Percentiles rank a stretch among this genome's conserved stretches.
These are phyloP conservation scores for Straminergon stramineum DNA, from an alignment of 225 moss, liverwort and hornwort species.

Conservation along the genomic window DNA sequence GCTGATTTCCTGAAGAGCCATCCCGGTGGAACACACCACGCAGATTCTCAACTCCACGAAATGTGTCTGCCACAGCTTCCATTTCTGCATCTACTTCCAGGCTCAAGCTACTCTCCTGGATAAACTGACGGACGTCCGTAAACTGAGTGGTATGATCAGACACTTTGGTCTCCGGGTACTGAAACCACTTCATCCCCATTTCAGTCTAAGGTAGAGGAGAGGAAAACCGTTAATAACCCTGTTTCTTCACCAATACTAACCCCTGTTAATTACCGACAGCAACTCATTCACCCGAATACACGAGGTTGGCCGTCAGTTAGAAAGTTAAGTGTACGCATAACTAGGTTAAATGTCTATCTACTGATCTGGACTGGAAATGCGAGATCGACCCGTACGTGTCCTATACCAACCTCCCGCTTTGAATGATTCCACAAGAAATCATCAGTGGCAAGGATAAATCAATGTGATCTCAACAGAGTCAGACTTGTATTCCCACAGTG, in stretches of 20 bases:
- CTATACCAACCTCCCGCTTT: background rate
- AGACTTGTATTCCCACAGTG: background rate
- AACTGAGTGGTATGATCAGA: background rate
- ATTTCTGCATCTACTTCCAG: conserved; percentile 18
- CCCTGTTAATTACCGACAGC: background rate
- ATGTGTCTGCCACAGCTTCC: conserved; percentile 16
- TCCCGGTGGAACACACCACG: conserved; percentile 17
- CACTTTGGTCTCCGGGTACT: conserved; percentile 1
- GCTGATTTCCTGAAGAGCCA: background rate
- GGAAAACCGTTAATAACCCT: background rate
- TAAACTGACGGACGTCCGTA: conserved; percentile 10
- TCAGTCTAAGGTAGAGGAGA: background rate
- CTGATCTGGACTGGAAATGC: background rate
- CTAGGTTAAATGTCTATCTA: no score
- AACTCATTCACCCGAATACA: background rate
- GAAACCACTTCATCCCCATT: conserved; percentile 21
- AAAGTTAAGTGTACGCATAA: background rate
- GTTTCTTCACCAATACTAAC: background rate
- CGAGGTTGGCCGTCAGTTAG: no score
- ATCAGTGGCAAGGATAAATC: background rate
- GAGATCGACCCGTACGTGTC: background rate
- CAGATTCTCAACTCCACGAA: conserved; percentile 22
- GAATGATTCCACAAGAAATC: background rate
- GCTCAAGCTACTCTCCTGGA: conserved; percentile 10
- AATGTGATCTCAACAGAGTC: background rate